Conservation (phyloP, 208 protist species). For the Acanthamoeba culbertsoni region DNA sequence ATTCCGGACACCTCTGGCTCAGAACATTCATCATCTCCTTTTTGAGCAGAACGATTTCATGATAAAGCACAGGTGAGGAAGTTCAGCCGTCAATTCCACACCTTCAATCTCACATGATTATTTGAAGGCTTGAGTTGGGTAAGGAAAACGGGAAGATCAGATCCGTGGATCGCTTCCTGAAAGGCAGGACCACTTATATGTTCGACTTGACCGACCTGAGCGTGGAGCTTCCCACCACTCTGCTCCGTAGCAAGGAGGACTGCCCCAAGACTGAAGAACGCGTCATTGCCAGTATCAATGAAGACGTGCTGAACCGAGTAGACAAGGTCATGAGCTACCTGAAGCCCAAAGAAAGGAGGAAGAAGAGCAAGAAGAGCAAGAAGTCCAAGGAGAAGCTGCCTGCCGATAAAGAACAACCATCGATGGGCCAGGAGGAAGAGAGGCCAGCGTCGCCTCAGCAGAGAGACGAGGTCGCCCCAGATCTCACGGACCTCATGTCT, state of each 20-base stretch:
- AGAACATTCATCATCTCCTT: not conserved
- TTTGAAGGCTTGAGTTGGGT: not conserved
- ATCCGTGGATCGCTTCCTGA: not conserved
- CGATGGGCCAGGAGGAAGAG: too few relatives aligned
- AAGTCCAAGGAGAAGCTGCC: not conserved
- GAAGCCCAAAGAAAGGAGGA: not conserved
- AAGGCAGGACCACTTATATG: not conserved
- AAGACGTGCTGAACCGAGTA: not conserved
- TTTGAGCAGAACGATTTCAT: constrained; percentile 20
- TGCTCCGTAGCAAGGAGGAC: constrained; percentile 37
- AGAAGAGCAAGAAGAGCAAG: not conserved
- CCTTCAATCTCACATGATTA: not conserved
- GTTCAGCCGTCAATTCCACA: not conserved
- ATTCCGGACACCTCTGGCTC: not conserved
- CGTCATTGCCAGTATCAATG: not conserved
- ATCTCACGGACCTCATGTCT: not conserved
- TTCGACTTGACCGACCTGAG: not conserved
- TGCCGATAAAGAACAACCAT: not conserved
- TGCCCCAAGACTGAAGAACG: not conserved
- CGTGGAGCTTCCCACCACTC: not conserved
- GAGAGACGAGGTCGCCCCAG: not conserved
- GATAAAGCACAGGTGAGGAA: not conserved
- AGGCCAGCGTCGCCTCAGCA: too few relatives aligned
- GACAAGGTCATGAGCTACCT: not conserved
- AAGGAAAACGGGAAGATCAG: not conserved